phyloP scores from a whole-genome alignment of 352 stramenopile species.

The Aphanomyces invadans region DNA sequence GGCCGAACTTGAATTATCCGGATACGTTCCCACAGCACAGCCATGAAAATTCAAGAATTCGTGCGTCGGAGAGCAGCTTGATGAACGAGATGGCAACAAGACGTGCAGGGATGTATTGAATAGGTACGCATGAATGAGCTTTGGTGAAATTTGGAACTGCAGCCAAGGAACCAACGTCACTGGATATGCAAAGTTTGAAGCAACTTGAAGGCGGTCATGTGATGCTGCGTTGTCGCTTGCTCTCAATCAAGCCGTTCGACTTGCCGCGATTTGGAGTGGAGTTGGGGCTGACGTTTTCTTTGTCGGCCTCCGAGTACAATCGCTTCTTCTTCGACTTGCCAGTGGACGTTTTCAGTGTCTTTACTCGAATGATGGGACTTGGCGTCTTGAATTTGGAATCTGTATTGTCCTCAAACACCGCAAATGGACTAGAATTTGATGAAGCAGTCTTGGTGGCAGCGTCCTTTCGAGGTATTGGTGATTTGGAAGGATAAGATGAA shows the following conservation, averaged over 20 bases:
- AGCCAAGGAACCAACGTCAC: too few species aligned
- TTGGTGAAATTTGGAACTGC: too few species aligned
- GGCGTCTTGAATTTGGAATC: not conserved
- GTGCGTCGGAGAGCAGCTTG: too few species aligned
- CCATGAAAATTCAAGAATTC: not conserved
- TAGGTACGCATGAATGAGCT: not conserved
- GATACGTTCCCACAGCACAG: constrained; percentile 1
- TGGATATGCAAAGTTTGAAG: too few species aligned
- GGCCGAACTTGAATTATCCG: not conserved
- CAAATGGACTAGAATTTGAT: constrained; percentile 10
- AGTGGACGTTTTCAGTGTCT: not conserved
- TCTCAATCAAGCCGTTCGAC: not conserved
- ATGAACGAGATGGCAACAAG: too few species aligned
- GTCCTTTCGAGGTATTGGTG: not conserved
- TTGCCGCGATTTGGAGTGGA: not conserved
- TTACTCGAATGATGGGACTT: not conserved
- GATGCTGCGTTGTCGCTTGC: not conserved
- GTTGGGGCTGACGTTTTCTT: constrained; percentile 10
- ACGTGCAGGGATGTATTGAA: too few species aligned
- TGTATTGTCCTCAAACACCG: not conserved
- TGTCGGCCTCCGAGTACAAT: not conserved
- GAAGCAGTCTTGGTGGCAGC: not conserved
- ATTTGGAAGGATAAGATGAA: not conserved
- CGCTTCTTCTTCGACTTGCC: constrained; percentile 2
- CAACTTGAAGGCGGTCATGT: not conserved